Evolutionary conservation across 2,329 filamentous ascomycete species (phyloP), one percentile per base, ranked within the genome.

Genomic region (Diplodia mutila): DNA sequence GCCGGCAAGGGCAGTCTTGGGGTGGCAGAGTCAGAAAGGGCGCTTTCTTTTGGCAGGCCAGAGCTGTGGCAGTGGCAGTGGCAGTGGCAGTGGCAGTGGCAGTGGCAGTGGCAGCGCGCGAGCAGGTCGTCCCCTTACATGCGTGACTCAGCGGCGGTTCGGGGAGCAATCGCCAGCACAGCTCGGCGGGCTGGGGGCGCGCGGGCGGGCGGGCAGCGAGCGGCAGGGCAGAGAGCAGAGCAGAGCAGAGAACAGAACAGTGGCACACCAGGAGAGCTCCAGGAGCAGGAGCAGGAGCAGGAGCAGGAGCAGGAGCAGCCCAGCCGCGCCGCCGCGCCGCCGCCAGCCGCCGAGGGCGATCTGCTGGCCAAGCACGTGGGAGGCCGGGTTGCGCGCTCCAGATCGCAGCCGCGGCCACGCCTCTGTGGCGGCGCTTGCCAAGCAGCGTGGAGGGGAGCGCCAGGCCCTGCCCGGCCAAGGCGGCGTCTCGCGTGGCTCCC

Each of bases 321-420:
- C 29, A 32, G 29, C 29, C 29, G 29, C 29, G 29, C 29, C 29
- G n/a, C 46, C 16, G 16, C n/a, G 46, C 46, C 21, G 46, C 16
- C n/a, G 48, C 48, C 11, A 12, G 42, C 21, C 42, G 48, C 48
- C 48, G 51, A 32, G 18, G 53, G 57, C 39, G 57, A 61, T 61
- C 57, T 42, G 21, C 54, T 59, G 21, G 54, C 39, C 23, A 18
- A 32, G 59, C 59, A 63, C 59, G 59, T 63, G 59, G 59, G 46
- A n/a, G 29, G 59, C 59, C 59, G 59, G 59, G 59, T 63, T 63
- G 59, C 59, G n/a, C n/a, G n/a, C n/a, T n/a, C n/a, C n/a, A n/a
- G n/a, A n/a, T n/a, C n/a, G n/a, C n/a, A n/a, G n/a, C n/a, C n/a
- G n/a, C n/a, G 55, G 55, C 55, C 18, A 39, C 12, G 39, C 42